Evolutionary conservation across 2,329 filamentous ascomycete genomes (phyloP), one percentile per base, ranked within the genome.

Genomic region (Elsinoe arachidis): DNA sequence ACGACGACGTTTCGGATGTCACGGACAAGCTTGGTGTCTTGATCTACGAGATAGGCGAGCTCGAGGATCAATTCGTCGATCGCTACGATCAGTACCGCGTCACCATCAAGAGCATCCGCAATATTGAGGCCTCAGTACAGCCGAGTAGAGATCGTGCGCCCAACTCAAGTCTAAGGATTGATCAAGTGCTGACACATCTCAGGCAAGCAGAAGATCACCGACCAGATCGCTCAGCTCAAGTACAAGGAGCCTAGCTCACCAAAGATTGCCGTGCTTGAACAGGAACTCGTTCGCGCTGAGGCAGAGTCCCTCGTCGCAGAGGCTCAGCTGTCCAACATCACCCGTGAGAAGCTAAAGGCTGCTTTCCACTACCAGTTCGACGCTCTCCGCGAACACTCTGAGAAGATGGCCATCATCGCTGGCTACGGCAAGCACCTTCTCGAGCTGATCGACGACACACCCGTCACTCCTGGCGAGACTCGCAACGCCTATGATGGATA

Each of bases 201-300:
- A 95, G 89, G 90, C 74, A 99, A 99, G 79, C 92, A 97, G 74
- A 99, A 97, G 78, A 97, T 99, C 69, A 96, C 90, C 67, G 93
- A 99, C 72, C 90, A 97, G 72, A 99, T 99, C 67, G 92, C 93
- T 53, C 92, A 97, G 74, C 83, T 99, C 67, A 99, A 99, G 76
- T 99, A 97, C 84, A 99, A 99, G 79, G 93, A 99, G 74, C 93
- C 93, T 65, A 96, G 95, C 78, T 96, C 91, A 35, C 91, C 92
- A 62, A 93, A 90, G 77, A 96, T 99, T 66, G 90, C 96, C 58
- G 91, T 99, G 39, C 85, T 99, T 57, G 93, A 99, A 76, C 93
- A 99, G 75, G 93, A 99, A 75, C 88, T 99, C 59, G 93, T 99
- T 65, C 91, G 93, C 67, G 93, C 93, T 64, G 93, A 99, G 75